phyloP scores from a whole-genome alignment of 1,139 yeast species.

The Entelexis paramagnoliae region DNA sequence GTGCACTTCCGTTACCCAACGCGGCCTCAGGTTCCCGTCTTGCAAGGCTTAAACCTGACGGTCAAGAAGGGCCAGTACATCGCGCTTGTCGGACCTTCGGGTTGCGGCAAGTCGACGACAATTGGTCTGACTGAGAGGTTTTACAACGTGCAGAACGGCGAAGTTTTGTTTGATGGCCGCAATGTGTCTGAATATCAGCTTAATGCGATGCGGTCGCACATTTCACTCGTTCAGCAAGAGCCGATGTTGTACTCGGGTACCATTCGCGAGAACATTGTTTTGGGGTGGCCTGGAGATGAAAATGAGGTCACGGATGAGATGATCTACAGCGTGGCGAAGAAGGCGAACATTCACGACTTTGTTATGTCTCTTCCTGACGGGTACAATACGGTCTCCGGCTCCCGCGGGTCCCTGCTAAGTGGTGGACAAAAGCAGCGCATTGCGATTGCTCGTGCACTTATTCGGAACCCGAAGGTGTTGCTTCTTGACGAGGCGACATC shows the following conservation, averaged over 20 bases:
- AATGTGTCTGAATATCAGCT: conserved; percentile 63
- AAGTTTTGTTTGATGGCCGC: conserved; percentile 56
- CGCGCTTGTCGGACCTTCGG: conserved; percentile 92
- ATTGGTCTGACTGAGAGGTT: conserved; percentile 72
- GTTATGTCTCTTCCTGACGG: conserved; percentile 70
- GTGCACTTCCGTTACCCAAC: conserved; percentile 78
- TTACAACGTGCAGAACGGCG: conserved; percentile 64
- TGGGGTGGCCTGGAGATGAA: conserved; percentile 50
- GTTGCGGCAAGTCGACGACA: conserved; percentile 88
- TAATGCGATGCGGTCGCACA: conserved; percentile 55
- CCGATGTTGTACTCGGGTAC: conserved; percentile 82
- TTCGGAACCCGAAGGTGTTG: conserved; percentile 56
- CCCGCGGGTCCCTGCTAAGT: conserved; percentile 68
- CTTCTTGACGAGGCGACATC: conserved; percentile 73
- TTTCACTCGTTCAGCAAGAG: conserved; percentile 81
- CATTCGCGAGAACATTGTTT: conserved; percentile 66
- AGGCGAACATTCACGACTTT: conserved; percentile 75
- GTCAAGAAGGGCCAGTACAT: conserved; percentile 76
- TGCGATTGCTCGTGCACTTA: conserved; percentile 66
- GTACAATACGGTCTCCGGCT: conserved; percentile 72
- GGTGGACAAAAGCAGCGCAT: conserved; percentile 81
- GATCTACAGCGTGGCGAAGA: conserved; percentile 56
- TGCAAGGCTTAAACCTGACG: conserved; percentile 53
- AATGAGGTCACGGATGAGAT: conserved; percentile 48
- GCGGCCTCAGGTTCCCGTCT: conserved; percentile 61